These are phyloP conservation scores for Psidium friedrichsthalianum DNA, from an alignment of 345 rosid species.

Conservation along the genomic window DNA sequence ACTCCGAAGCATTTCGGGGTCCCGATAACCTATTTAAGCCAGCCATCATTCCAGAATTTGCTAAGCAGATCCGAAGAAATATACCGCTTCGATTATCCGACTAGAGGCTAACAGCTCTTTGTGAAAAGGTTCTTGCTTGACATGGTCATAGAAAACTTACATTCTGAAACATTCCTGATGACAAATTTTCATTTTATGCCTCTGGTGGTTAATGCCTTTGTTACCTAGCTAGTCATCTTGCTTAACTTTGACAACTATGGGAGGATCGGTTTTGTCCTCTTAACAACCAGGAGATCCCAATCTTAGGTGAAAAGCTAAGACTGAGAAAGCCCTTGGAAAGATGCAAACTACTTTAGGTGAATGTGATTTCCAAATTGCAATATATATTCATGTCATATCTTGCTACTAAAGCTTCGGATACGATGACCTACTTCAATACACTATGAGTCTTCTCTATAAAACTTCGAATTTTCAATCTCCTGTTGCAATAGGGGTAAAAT, in stretches of 20 bases:
- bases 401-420: no score
- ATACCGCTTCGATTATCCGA: slow-evolving; percentile 37
- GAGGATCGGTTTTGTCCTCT: not conserved
- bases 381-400: no score
- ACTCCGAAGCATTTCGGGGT: slow-evolving; percentile 21
- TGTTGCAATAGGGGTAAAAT: no score
- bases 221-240: not conserved
- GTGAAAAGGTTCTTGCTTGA: slow-evolving; percentile 28
- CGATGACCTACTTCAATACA: no score
- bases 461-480: no score
- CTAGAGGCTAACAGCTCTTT: slow-evolving; percentile 40
- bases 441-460: no score
- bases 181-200: not conserved
- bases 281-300: not conserved
- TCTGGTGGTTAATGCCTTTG: not conserved
- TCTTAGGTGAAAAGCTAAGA: not conserved
- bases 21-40: slow-evolving; percentile 27
- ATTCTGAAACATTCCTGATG: not conserved
- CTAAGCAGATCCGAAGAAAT: slow-evolving; percentile 40
- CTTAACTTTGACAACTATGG: not conserved
- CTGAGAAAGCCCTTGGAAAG: not conserved
- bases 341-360: no score
- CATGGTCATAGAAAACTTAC: not conserved
- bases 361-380: no score
- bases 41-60: slow-evolving; percentile 31